phyloP scores from a whole-genome alignment of 352 stramenopile species.

The Pythium phragmiticola region DNA sequence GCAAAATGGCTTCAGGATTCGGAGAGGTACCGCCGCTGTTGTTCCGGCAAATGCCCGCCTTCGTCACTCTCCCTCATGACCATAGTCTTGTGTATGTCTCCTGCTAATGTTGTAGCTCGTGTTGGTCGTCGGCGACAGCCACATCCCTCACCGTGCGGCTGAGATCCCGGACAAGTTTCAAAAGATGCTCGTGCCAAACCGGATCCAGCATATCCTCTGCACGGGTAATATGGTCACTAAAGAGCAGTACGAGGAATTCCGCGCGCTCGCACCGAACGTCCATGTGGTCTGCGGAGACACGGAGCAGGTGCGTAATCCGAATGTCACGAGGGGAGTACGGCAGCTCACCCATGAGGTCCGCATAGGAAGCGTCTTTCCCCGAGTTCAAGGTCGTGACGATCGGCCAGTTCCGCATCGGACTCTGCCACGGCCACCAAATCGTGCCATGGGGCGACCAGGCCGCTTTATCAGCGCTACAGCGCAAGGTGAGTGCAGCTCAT shows the following conservation, averaged over 20 bases:
- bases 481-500: conserved; percentile 53
- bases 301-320: conserved; percentile 69
- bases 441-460: conserved; percentile 90
- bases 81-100: too few relatives aligned
- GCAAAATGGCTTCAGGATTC: conserved; percentile 34
- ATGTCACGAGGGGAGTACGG: background rate
- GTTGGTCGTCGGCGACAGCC: conserved; percentile 95
- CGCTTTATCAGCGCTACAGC: conserved; percentile 86
- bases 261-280: conserved; percentile 94
- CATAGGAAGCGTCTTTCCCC: conserved; percentile 81
- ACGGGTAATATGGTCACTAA: conserved; percentile 96
- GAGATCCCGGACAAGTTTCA: conserved; percentile 97
- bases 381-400: conserved; percentile 96
- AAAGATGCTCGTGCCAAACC: conserved; percentile 94
- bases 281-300: conserved; percentile 95
- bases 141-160: conserved; percentile 94
- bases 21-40: conserved; percentile 16
- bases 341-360: too few relatives aligned
- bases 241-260: conserved; percentile 95
- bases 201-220: conserved; percentile 98
- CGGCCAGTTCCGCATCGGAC: conserved; percentile 95
- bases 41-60: too few relatives aligned
- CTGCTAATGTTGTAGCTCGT: conserved; percentile 82
- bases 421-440: conserved; percentile 97
- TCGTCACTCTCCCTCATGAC: too few relatives aligned